phyloP scores from a whole-genome alignment of 1,284 basidiomycete species.

The Naganishia cerealis region DNA sequence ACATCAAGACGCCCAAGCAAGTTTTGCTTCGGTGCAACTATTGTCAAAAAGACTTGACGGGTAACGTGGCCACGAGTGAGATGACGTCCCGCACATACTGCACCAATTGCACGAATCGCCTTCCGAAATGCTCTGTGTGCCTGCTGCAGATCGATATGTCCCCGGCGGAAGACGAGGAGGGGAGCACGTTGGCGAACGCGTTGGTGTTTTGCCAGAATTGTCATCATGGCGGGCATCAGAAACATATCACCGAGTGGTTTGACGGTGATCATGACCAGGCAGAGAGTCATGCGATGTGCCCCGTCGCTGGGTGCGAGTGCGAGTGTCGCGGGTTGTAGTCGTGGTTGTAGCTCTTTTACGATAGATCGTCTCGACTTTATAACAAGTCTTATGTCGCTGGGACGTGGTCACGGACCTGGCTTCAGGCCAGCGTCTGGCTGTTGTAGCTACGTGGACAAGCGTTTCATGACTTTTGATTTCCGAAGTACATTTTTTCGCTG shows the following conservation, averaged over 20 bases:
- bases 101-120: slow-evolving; percentile 34
- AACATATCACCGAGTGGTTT: slow-evolving; percentile 51
- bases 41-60: slow-evolving; percentile 36
- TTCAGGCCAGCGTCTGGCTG: no score
- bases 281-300: slow-evolving; percentile 48
- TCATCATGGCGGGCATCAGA: slow-evolving; percentile 52
- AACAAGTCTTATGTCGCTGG: neutral
- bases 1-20: slow-evolving; percentile 33
- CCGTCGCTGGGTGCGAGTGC: slow-evolving; percentile 51
- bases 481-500: no score
- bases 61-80: neutral
- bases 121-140: slow-evolving; percentile 33
- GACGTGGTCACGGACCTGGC: no score
- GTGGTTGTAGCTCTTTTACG: neutral
- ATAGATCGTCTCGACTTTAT: neutral
- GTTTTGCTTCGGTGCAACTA: slow-evolving; percentile 38
- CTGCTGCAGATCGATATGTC: slow-evolving; percentile 33
- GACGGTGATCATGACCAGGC: slow-evolving; percentile 42
- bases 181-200: slow-evolving; percentile 45
- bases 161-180: slow-evolving; percentile 23
- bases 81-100: slow-evolving; percentile 29
- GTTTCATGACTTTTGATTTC: no score
- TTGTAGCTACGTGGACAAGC: no score
- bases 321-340: slow-evolving; percentile 36
- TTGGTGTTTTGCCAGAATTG: slow-evolving; percentile 52